Percentiles rank a stretch among this genome's conserved stretches.
phyloP scores from a whole-genome alignment of 2,329 filamentous ascomycete genomes.

The Apiospora rasikravindrae region DNA sequence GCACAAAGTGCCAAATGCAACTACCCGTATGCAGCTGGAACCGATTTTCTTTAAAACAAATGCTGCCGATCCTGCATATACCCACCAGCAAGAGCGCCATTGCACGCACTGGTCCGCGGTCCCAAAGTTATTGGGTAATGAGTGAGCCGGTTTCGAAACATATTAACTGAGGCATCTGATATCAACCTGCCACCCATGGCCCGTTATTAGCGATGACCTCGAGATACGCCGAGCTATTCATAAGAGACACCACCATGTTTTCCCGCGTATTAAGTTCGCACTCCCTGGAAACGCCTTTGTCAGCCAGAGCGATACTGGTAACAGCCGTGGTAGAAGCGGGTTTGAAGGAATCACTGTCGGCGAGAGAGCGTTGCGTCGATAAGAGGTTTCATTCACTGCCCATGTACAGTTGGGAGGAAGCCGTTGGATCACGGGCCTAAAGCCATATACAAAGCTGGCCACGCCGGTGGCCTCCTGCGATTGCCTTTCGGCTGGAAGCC shows the following conservation, averaged over 20 bases:
- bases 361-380: not conserved
- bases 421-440: not conserved
- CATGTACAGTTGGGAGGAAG: conserved; percentile 5
- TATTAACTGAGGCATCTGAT: not conserved
- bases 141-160: conserved; percentile 15
- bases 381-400: not conserved
- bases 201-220: not conserved
- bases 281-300: not conserved
- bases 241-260: not conserved
- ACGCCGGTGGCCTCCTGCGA: not conserved
- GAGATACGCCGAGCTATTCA: not conserved
- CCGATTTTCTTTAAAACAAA: not conserved
- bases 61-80: conserved; percentile 2
- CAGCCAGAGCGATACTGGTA: not conserved
- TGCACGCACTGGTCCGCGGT: not conserved
- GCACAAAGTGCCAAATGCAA: not conserved
- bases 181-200: not conserved
- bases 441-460: not conserved
- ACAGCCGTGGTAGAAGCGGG: too few relatives aligned
- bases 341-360: not conserved
- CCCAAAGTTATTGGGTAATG: not conserved
- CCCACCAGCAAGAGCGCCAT: not conserved
- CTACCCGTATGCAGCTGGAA: conserved; percentile 6
- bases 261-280: not conserved
- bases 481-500: conserved; percentile 12